phyloP scores from a whole-genome alignment of 2,329 filamentous ascomycete genomes.

The Cadophora sp. region DNA sequence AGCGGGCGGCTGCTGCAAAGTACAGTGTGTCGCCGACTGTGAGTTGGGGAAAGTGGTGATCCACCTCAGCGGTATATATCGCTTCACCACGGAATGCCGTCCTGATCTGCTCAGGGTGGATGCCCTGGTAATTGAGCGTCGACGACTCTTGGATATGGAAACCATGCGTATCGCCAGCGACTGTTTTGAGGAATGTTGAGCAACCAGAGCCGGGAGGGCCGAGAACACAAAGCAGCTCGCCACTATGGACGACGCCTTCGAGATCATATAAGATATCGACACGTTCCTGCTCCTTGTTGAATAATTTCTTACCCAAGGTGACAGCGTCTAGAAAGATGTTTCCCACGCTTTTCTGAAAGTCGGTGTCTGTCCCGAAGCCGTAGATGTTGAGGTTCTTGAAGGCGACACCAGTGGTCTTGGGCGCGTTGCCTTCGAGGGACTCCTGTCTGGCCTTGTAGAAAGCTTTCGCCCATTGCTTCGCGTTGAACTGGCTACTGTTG shows the following conservation, averaged over 20 bases:
- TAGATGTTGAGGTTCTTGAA: slow-evolving; percentile 73
- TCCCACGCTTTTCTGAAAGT: slow-evolving; percentile 71
- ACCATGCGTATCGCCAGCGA: slow-evolving; percentile 60
- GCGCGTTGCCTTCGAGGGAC: too few species aligned
- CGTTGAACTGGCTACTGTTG: too few species aligned
- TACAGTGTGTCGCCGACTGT: slow-evolving; percentile 76
- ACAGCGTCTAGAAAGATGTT: slow-evolving; percentile 62
- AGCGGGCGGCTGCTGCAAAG: slow-evolving; percentile 73
- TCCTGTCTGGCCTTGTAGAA: too few species aligned
- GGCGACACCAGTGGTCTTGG: slow-evolving; percentile 65
- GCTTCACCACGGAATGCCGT: slow-evolving; percentile 63
- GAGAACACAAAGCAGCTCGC: slow-evolving; percentile 72
- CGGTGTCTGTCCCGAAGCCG: slow-evolving; percentile 70
- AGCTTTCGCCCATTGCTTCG: too few species aligned
- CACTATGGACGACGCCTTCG: slow-evolving; percentile 65
- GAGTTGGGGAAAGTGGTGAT: slow-evolving; percentile 76
- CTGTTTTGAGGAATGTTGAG: slow-evolving; percentile 66
- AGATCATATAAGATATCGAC: slow-evolving; percentile 64
- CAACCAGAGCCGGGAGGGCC: slow-evolving; percentile 70
- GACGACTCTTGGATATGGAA: slow-evolving; percentile 58
- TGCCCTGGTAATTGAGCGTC: slow-evolving; percentile 66
- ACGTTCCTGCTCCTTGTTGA: slow-evolving; percentile 59
- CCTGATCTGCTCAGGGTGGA: slow-evolving; percentile 57
- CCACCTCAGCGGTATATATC: slow-evolving; percentile 76
- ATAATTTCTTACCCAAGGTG: slow-evolving; percentile 52